A percentile compares a stretch with the other conserved stretches of the same genome.
phyloP scores from a whole-genome alignment of 1,139 yeast species.

The Arxiozyma heterogenica region DNA sequence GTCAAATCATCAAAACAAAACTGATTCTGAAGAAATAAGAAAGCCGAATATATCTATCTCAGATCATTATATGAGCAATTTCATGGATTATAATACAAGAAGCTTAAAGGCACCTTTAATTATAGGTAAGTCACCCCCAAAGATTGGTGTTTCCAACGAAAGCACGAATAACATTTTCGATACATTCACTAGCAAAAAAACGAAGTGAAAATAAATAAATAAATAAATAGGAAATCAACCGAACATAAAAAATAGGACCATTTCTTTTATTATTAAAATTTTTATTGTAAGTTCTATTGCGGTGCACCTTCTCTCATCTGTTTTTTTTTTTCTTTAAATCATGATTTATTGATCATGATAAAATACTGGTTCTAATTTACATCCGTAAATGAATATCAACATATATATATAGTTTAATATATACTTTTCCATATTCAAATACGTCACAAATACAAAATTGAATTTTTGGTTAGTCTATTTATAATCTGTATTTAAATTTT shows the following conservation, averaged over 20 bases:
- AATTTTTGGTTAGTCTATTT: not conserved
- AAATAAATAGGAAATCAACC: not conserved
- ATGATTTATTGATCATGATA: not conserved
- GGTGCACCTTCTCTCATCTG: not conserved
- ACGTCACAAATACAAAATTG: not conserved
- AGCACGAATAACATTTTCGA: not conserved
- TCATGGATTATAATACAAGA: not conserved
- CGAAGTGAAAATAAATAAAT: not conserved
- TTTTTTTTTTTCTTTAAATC: too few relatives aligned
- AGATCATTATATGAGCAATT: not conserved
- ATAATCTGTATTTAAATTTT: not conserved
- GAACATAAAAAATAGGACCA: not conserved
- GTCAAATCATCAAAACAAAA: not conserved
- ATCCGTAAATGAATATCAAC: not conserved
- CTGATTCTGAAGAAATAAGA: not conserved
- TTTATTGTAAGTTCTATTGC: too few relatives aligned
- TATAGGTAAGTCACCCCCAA: constrained; percentile 27
- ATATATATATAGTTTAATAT: too few relatives aligned
- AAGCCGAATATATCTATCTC: not conserved
- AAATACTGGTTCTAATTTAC: not conserved
- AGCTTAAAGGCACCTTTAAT: constrained; percentile 8
- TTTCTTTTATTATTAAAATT: too few relatives aligned
- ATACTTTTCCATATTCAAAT: not conserved
- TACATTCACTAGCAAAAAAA: not conserved
- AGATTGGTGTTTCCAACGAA: constrained; percentile 14